Evolutionary conservation across 495 filamentous ascomycete species (phyloP), one percentile per base, ranked within the genome.

Genomic region (Rhizodiscina lignyota): DNA sequence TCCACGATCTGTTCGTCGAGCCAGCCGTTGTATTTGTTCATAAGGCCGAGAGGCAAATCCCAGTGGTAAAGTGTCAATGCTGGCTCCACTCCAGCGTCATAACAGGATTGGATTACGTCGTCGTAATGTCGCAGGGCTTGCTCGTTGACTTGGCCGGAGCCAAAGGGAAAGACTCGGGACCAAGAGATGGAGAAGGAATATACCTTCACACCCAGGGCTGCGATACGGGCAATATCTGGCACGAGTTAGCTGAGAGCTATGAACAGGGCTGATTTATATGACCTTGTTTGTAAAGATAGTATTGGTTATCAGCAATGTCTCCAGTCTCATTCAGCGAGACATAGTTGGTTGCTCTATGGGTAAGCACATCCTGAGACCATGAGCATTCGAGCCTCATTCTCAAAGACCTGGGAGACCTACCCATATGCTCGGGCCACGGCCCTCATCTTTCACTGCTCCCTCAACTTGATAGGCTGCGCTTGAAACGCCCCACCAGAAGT

Each of bases 241-340:
- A n/a, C n/a, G n/a, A n/a, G n/a, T n/a, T n/a, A n/a, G n/a, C n/a
- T n/a, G n/a, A n/a, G n/a, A n/a, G n/a, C n/a, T n/a, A n/a, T n/a
- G n/a, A n/a, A n/a, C n/a, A n/a, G n/a, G n/a, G n/a, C n/a, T n/a
- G n/a, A n/a, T n/a, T n/a, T n/a, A n/a, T n/a, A n/a, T n/a, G n/a
- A n/a, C n/a, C n/a, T n/a, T 63, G 58, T 37, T 62, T 62, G 37
- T 63, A 63, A 4, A 63, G 37, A 6, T 49, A 63, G 32, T 63
- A 63, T 35, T 61, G 56, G 16, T 54, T 52, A 5, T 43, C 58
- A 3, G 59, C 48, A 18, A 61, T 42, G 36, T 62, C 60, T 11
- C 59, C 60, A 2, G 55, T 63, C 4, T 51, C 50, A 32, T 60
- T 52, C 30, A 61, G 58, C 5, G 38, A 42, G 8, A 62, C 58